Percentiles rank a stretch among this genome's conserved stretches.
Conservation (phyloP, 306 rosid genomes). For the Oxytropis ochrocephala region DNA sequence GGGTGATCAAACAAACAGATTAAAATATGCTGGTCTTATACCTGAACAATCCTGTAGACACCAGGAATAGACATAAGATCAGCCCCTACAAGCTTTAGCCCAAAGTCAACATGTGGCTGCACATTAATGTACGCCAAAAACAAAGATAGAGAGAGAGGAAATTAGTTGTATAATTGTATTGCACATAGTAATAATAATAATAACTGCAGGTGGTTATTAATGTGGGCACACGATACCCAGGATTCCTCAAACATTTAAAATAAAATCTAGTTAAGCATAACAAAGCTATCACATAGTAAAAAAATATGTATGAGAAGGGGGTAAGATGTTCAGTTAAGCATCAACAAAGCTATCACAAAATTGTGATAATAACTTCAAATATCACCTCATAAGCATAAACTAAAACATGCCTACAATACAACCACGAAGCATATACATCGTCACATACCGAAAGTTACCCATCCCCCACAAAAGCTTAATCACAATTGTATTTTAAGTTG, state of each 20-base stretch:
- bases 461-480: not conserved
- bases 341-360: constrained; percentile 1
- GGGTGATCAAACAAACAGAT: not conserved
- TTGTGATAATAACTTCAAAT: not conserved
- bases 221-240: not conserved
- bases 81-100: constrained; percentile 73
- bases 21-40: constrained; percentile 8
- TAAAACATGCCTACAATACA: not conserved
- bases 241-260: not conserved
- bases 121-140: constrained; percentile 9
- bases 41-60: constrained; percentile 82
- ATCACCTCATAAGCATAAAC: not conserved
- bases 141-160: not conserved
- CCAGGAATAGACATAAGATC: constrained; percentile 97
- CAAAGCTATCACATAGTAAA: too few species aligned
- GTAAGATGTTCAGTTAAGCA: not conserved
- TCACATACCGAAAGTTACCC: not conserved
- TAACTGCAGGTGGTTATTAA: not conserved
- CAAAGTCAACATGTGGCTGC: constrained; percentile 96
- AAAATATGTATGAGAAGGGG: not conserved
- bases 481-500: not conserved
- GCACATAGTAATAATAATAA: not conserved
- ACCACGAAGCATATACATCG: not conserved
- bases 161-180: not conserved
- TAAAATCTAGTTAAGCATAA: too few species aligned